A percentile compares a stretch with the other conserved stretches of the same genome.
phyloP scores from a whole-genome alignment of 805 yeast genomes.

The Candida palmyrensis region DNA sequence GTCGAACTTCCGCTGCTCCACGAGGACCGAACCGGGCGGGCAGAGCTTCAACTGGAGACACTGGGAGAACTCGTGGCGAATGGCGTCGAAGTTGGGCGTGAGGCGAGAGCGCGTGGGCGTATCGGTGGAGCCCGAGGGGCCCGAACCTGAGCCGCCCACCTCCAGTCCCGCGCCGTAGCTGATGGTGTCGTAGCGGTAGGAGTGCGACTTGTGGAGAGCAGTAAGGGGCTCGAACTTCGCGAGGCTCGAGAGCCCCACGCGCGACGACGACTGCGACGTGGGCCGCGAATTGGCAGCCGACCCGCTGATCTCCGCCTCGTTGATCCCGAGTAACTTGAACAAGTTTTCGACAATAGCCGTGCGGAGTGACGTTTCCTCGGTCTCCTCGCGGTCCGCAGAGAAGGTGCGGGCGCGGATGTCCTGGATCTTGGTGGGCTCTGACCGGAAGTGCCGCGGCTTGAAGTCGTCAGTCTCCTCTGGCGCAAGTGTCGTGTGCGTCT shows the following conservation, averaged over 20 bases:
- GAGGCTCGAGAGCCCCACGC: conserved; percentile 21
- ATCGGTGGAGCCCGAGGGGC: too few relatives aligned
- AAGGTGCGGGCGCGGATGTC: conserved; percentile 32
- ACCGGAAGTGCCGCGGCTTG: background rate
- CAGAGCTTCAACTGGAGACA: conserved; percentile 51
- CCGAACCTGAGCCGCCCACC: too few relatives aligned
- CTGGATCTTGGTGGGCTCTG: conserved; percentile 1
- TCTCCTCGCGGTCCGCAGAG: conserved; percentile 57
- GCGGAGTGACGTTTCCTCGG: conserved; percentile 61
- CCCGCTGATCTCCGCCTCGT: conserved; percentile 15
- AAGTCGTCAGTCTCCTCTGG: conserved; percentile 5
- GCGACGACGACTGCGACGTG: conserved; percentile 25
- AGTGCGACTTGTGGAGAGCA: background rate
- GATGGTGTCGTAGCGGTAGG: conserved; percentile 5
- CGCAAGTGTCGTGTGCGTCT: conserved; percentile 9
- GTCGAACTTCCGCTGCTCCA: conserved; percentile 59
- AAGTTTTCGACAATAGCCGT: conserved; percentile 68
- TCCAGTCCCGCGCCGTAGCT: background rate
- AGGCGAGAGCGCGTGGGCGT: background rate
- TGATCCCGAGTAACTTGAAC: conserved; percentile 62
- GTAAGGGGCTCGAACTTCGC: background rate
- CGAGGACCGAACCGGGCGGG: conserved; percentile 50
- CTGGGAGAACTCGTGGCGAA: conserved; percentile 56
- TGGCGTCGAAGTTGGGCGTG: conserved; percentile 42
- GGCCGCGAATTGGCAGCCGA: conserved; percentile 6